Percentiles rank a stretch among this genome's conserved stretches.
Evolutionary conservation across 768 basidiomycete species (phyloP).

Genomic region (Suillus decipiens): DNA sequence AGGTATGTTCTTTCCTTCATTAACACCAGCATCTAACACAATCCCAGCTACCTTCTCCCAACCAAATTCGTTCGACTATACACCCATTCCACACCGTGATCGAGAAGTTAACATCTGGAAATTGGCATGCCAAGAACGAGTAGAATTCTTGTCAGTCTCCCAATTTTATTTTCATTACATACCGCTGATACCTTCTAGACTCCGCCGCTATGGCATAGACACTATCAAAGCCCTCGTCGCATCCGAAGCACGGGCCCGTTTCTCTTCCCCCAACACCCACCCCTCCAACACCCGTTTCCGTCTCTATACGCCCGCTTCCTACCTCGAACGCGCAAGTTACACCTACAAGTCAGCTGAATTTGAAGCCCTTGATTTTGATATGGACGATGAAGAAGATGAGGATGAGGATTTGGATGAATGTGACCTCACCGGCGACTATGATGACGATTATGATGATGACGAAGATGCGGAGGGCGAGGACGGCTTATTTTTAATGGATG

Average conservation of each 20-base stretch:
- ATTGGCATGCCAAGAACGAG: conserved; percentile 36
- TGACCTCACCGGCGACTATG: conserved; percentile 17
- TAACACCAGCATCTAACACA: background rate
- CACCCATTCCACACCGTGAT: conserved; percentile 32
- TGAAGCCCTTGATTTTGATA: conserved; percentile 29
- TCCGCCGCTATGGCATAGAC: conserved; percentile 34
- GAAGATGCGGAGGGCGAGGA: conserved; percentile 18
- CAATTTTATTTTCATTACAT: conserved; percentile 11
- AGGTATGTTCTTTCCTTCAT: background rate
- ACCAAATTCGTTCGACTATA: conserved; percentile 6
- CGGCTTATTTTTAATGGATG: conserved; percentile 1
- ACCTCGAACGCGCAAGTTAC: conserved; percentile 23
- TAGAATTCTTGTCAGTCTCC: conserved; percentile 33
- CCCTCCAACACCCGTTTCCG: conserved; percentile 23
- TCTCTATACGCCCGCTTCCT: conserved; percentile 30
- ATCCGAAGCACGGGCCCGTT: conserved; percentile 25
- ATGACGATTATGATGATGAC: conserved; percentile 19
- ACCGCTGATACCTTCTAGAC: conserved; percentile 15
- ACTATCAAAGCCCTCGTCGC: conserved; percentile 35
- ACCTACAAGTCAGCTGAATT: conserved; percentile 29
- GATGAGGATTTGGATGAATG: conserved; percentile 35
- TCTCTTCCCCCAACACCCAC: background rate
- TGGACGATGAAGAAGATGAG: conserved; percentile 31
- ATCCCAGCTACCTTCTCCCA: background rate
- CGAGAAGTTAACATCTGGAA: conserved; percentile 38